Percentiles rank a stretch among this genome's conserved stretches.
These are phyloP conservation scores for Syzygium aromaticum DNA, from an alignment of 345 rosid species.

Conservation along the genomic window DNA sequence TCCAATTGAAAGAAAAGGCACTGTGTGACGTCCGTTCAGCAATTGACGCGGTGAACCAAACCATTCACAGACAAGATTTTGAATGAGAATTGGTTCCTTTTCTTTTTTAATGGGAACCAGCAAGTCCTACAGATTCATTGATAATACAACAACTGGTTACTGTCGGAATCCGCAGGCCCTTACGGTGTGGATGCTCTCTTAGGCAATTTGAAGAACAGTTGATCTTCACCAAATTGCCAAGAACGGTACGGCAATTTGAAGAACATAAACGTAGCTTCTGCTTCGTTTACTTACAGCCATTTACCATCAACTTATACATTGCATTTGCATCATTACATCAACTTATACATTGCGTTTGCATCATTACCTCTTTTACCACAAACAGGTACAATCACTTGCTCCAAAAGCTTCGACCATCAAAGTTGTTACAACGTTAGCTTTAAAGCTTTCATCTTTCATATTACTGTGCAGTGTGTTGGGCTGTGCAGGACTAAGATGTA, in stretches of 20 bases:
- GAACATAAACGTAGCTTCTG: neutral
- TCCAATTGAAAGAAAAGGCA: neutral
- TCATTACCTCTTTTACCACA: neutral
- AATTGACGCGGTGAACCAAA: neutral
- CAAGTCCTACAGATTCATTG: neutral
- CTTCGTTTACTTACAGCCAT: neutral
- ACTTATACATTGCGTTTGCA: neutral
- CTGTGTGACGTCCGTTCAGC: neutral
- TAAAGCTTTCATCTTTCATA: neutral
- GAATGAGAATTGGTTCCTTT: neutral
- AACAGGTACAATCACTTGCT: neutral
- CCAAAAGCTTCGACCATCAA: neutral
- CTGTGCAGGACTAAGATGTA: neutral
- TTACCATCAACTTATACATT: neutral
- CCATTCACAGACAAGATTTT: neutral
- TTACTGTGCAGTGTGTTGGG: neutral
- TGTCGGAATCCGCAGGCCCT: neutral
- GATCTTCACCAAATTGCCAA: neutral
- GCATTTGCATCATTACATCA: no score
- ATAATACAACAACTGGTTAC: neutral
- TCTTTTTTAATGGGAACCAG: neutral
- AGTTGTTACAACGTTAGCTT: neutral
- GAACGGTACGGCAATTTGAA: neutral
- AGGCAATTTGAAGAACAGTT: neutral
- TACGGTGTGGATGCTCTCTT: neutral